Conservation (phyloP, 2,329 filamentous ascomycete genomes). For the Metarhizium album region DNA sequence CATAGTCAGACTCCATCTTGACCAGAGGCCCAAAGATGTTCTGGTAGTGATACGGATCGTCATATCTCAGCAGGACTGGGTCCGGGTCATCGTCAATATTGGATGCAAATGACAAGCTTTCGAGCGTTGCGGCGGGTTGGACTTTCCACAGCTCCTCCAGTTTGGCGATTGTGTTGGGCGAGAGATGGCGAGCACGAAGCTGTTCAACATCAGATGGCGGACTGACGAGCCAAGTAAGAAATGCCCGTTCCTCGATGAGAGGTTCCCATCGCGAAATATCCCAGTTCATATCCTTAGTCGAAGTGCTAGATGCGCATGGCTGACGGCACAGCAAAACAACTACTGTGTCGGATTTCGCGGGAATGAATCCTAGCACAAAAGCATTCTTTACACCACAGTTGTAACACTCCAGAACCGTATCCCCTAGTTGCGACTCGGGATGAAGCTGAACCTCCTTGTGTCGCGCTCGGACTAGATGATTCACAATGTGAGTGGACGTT, state of each 20-base stretch:
- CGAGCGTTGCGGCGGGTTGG: slow-evolving; percentile 76
- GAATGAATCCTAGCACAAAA: slow-evolving; percentile 94
- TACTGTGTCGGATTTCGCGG: slow-evolving; percentile 95
- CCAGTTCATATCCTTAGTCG: slow-evolving; percentile 99
- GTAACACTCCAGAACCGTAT: slow-evolving; percentile 96
- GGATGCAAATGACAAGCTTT: slow-evolving; percentile 81
- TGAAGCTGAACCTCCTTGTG: slow-evolving; percentile 99
- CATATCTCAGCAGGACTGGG: slow-evolving; percentile 85
- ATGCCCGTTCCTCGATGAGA: slow-evolving; percentile 91
- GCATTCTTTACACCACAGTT: slow-evolving; percentile 99
- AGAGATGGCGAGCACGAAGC: slow-evolving; percentile 84
- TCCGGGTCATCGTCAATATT: slow-evolving; percentile 92
- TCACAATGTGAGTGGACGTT: slow-evolving; percentile 95
- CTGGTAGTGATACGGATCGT: slow-evolving; percentile 96
- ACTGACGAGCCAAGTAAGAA: slow-evolving; percentile 85
- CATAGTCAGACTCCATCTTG: slow-evolving; percentile 98
- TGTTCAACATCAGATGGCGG: slow-evolving; percentile 89
- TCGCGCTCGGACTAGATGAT: slow-evolving; percentile 90
- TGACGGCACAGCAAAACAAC: slow-evolving; percentile 94
- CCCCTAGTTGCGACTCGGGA: slow-evolving; percentile 81
- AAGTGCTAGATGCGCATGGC: slow-evolving; percentile 87
- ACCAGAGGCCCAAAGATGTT: slow-evolving; percentile 97
- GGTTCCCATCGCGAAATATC: slow-evolving; percentile 97
- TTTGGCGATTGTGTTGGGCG: slow-evolving; percentile 89
- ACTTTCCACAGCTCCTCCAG: slow-evolving; percentile 99